Evolutionary conservation across 1,284 basidiomycete genomes (phyloP).

Genomic region (Rugosomyces carneus): DNA sequence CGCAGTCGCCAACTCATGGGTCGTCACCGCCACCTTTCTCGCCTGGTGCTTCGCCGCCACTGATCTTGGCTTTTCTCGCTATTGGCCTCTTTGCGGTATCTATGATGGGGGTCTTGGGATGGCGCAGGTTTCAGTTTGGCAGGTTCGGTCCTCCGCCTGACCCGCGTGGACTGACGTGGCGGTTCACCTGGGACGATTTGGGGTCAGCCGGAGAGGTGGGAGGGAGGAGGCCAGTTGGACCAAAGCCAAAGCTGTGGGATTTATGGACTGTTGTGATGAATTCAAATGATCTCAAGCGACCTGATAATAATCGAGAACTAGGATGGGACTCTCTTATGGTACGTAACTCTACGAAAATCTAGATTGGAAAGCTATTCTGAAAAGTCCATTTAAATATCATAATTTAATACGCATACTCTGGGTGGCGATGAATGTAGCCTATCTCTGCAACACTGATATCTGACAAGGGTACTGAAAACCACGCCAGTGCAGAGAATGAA

Average conservation of each 20-base stretch:
- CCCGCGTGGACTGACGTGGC: not conserved
- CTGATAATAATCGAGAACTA: slow-evolving; percentile 10
- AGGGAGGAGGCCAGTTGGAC: slow-evolving; percentile 12
- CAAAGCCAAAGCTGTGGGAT: slow-evolving; percentile 38
- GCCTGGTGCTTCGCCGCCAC: slow-evolving; percentile 33
- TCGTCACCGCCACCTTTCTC: slow-evolving; percentile 17
- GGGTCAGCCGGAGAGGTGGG: slow-evolving; percentile 3
- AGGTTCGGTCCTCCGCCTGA: slow-evolving; percentile 11
- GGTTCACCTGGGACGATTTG: not conserved
- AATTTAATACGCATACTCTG: slow-evolving; percentile 1
- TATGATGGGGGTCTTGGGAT: slow-evolving; percentile 38
- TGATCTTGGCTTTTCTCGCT: slow-evolving; percentile 46
- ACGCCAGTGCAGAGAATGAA: not conserved
- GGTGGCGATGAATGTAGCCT: slow-evolving; percentile 8
- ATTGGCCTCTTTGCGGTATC: slow-evolving; percentile 39
- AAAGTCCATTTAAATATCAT: not conserved
- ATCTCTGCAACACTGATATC: slow-evolving; percentile 9
- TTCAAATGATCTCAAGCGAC: slow-evolving; percentile 1
- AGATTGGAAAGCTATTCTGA: not conserved
- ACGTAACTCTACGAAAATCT: slow-evolving; percentile 7
- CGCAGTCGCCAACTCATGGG: not conserved
- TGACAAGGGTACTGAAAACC: not conserved
- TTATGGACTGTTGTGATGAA: slow-evolving; percentile 22
- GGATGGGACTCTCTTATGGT: slow-evolving; percentile 16
- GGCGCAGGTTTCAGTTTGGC: slow-evolving; percentile 30